These are phyloP conservation scores for Mitragyna speciosa DNA, from an alignment of 257 asterid genomes.

Conservation along the genomic window DNA sequence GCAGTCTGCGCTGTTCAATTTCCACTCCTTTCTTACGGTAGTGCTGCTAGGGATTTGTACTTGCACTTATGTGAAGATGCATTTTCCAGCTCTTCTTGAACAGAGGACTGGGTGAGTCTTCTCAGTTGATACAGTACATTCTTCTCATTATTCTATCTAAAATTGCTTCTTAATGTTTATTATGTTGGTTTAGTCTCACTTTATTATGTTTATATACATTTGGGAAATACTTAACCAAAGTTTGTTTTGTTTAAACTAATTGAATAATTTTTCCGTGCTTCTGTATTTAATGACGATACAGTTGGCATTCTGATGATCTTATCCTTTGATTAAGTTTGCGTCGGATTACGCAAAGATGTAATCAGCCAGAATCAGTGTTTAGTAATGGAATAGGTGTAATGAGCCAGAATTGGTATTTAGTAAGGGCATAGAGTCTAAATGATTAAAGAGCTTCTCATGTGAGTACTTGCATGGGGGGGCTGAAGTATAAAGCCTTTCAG, in stretches of 20 bases:
- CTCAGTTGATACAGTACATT: neutral
- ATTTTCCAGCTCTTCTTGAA: constrained; percentile 88
- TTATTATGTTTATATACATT: neutral
- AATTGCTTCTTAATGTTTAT: neutral
- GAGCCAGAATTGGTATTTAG: too few species aligned
- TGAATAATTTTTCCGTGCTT: neutral
- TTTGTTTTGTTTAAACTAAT: neutral
- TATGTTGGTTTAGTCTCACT: neutral
- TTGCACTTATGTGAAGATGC: constrained; percentile 85
- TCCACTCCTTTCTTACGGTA: constrained; percentile 86
- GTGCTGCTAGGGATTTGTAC: constrained; percentile 88
- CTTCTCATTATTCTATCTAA: neutral
- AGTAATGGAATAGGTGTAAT: too few species aligned
- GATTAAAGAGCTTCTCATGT: too few species aligned
- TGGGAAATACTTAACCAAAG: neutral
- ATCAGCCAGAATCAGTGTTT: neutral
- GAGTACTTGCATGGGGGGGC: too few species aligned
- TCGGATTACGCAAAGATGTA: neutral
- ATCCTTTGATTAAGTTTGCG: neutral
- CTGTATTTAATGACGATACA: neutral
- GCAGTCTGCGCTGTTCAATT: constrained; percentile 89
- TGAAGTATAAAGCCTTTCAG: too few species aligned
- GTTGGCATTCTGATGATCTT: neutral
- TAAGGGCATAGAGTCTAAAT: too few species aligned
- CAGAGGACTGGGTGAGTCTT: constrained; percentile 80